phyloP scores from a whole-genome alignment of 805 yeast species.

The Teunomyces aglyptinius region DNA sequence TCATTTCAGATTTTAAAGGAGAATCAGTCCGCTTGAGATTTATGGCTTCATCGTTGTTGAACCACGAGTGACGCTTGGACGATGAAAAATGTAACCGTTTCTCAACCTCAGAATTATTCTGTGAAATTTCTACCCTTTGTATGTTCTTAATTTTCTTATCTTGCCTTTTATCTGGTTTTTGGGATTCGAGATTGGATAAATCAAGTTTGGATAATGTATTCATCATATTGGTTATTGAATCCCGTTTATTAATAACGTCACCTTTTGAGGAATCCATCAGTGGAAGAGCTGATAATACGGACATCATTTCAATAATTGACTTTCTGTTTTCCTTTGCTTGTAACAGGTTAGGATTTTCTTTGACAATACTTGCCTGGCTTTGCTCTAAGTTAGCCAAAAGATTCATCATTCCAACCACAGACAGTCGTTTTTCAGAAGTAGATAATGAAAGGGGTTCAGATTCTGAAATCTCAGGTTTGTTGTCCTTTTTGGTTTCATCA shows the following conservation, averaged over 20 bases:
- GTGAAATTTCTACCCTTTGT: no score
- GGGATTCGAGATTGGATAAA: slow-evolving; percentile 3
- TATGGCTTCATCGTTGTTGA: slow-evolving; percentile 23
- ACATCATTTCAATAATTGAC: slow-evolving; percentile 35
- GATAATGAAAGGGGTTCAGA: neutral
- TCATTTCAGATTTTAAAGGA: neutral
- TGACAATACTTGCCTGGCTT: slow-evolving; percentile 8
- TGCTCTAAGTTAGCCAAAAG: slow-evolving; percentile 13
- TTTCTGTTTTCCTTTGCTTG: slow-evolving; percentile 20
- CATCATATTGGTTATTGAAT: slow-evolving; percentile 27
- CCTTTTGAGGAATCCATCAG: neutral
- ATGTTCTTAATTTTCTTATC: neutral
- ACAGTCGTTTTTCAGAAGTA: slow-evolving; percentile 8
- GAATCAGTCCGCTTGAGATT: slow-evolving; percentile 9
- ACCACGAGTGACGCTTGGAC: slow-evolving; percentile 30
- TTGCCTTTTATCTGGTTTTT: neutral
- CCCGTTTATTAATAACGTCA: slow-evolving; percentile 11
- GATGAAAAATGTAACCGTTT: no score
- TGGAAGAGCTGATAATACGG: slow-evolving; percentile 18
- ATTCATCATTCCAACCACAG: slow-evolving; percentile 15
- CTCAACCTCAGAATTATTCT: no score
- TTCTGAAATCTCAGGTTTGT: neutral
- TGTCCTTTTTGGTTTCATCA: neutral
- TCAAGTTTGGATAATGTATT: slow-evolving; percentile 15
- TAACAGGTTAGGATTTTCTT: slow-evolving; percentile 9